Conservation (phyloP, 2,329 filamentous ascomycete genomes). For the Plectosphaerella plurivora region DNA sequence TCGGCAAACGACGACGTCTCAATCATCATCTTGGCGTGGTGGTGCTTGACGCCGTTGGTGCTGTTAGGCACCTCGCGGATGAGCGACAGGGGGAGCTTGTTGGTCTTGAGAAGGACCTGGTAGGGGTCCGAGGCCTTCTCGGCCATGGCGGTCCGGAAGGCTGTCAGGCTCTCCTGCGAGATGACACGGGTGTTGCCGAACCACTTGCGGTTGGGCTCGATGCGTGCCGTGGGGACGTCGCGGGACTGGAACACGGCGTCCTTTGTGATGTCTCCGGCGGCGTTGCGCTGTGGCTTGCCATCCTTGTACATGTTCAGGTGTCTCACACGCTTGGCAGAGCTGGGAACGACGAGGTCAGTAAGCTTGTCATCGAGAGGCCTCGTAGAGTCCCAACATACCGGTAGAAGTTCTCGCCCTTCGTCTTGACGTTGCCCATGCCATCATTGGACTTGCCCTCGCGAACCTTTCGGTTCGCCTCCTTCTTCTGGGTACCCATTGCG, state of each 20-base stretch:
- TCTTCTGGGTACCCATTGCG: slow-evolving; percentile 83
- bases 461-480: slow-evolving; percentile 76
- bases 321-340: slow-evolving; percentile 80
- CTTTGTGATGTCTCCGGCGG: slow-evolving; percentile 77
- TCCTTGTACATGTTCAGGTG: slow-evolving; percentile 87
- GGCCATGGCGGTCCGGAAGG: slow-evolving; percentile 88
- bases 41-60: slow-evolving; percentile 83
- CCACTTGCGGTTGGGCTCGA: slow-evolving; percentile 97
- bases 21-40: slow-evolving; percentile 89
- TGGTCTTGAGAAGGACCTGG: slow-evolving; percentile 90
- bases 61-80: slow-evolving; percentile 70
- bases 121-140: slow-evolving; percentile 89
- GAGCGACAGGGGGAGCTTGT: slow-evolving; percentile 94
- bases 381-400: slow-evolving; percentile 46
- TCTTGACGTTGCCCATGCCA: slow-evolving; percentile 86
- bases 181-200: slow-evolving; percentile 92
- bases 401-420: slow-evolving; percentile 99
- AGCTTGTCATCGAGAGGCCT: neutral
- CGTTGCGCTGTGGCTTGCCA: slow-evolving; percentile 77
- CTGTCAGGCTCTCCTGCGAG: slow-evolving; percentile 78
- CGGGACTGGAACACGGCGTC: slow-evolving; percentile 79
- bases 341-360: slow-evolving; percentile 12
- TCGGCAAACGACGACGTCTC: slow-evolving; percentile 82
- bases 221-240: slow-evolving; percentile 75
- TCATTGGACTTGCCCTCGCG: slow-evolving; percentile 81